Conservation (phyloP, 2,329 filamentous ascomycete species). For the Phialophora verrucosa region DNA sequence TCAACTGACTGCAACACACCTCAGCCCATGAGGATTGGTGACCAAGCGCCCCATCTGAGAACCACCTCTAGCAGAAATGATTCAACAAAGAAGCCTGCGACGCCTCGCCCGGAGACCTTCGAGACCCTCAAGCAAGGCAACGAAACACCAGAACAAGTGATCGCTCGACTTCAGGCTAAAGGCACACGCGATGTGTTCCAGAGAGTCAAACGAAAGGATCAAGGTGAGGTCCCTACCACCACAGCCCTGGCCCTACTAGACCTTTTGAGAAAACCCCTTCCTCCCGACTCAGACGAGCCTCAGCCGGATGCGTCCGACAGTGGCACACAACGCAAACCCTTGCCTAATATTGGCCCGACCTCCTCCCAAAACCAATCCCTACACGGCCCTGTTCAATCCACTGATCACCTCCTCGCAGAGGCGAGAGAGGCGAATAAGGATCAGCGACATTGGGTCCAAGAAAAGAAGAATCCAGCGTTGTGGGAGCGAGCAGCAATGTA, state of each 20-base stretch:
- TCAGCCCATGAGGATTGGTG: background rate
- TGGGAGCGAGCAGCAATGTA: background rate
- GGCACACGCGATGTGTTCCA: constrained; percentile 17
- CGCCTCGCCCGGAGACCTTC: constrained; percentile 22
- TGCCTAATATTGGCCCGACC: background rate
- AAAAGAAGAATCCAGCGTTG: background rate
- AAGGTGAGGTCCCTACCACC: constrained; percentile 14
- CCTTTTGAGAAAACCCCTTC: constrained; percentile 15
- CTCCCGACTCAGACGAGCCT: background rate
- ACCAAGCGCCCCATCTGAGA: background rate
- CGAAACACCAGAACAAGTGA: constrained; percentile 27
- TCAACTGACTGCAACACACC: background rate
- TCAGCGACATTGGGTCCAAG: background rate
- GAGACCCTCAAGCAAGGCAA: constrained; percentile 26
- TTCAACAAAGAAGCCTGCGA: background rate
- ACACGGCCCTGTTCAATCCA: background rate
- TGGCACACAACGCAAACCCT: background rate
- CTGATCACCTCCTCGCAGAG: background rate
- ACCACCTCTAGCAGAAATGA: background rate
- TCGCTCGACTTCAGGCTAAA: constrained; percentile 23
- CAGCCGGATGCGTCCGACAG: background rate
- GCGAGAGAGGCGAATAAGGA: background rate
- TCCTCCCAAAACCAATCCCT: background rate
- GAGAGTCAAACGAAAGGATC: constrained; percentile 18
- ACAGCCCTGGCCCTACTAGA: constrained; percentile 21